These are phyloP conservation scores for Populus hybrid DNA, from an alignment of 441 rosid species.

Conservation along the genomic window DNA sequence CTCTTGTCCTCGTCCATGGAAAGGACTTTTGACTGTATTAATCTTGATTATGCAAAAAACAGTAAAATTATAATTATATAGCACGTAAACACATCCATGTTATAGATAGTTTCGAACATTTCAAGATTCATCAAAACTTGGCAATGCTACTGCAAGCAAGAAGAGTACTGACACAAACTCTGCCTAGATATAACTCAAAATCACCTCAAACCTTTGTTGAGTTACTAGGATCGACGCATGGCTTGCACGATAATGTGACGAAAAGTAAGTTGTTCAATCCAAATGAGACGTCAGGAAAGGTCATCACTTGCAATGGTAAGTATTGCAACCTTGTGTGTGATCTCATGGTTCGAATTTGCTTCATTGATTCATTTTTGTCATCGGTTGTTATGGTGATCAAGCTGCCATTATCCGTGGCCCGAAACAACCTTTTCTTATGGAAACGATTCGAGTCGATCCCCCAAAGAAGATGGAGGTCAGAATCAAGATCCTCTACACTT, in stretches of 20 bases:
- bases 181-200: neutral
- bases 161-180: neutral
- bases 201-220: neutral
- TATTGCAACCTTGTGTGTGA: neutral
- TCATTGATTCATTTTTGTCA: neutral
- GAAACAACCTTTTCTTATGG: constrained; percentile 29
- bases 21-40: too few relatives aligned
- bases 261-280: constrained; percentile 3
- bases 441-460: constrained; percentile 41
- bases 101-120: neutral
- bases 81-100: neutral
- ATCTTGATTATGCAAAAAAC: too few relatives aligned
- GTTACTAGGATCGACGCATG: neutral
- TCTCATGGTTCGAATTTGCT: too few relatives aligned
- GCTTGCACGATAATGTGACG: too few relatives aligned
- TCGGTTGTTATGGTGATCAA: neutral
- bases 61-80: too few relatives aligned
- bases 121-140: neutral
- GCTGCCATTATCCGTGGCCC: constrained; percentile 44
- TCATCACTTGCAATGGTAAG: constrained; percentile 42
- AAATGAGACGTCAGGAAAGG: constrained; percentile 25
- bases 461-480: constrained; percentile 45
- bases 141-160: neutral
- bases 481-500: constrained; percentile 36
- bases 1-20: too few relatives aligned